Percentiles rank a stretch among this genome's conserved stretches.
Evolutionary conservation across 148 eudicot genomes (phyloP).

Genomic region (Rhododendron mucronatum): DNA sequence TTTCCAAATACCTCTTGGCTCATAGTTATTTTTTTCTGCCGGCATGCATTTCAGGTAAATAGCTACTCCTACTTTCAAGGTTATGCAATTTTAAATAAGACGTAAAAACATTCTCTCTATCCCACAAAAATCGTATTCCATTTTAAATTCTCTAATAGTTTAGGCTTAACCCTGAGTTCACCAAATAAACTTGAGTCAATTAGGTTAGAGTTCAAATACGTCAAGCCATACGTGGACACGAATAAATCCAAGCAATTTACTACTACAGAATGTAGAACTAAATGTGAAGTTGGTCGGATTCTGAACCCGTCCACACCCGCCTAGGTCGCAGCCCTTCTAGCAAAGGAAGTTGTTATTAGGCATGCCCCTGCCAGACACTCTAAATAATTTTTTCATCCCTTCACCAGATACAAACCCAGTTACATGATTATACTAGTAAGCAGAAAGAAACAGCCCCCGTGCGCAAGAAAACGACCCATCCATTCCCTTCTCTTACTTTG

Average conservation of each 20-base stretch:
- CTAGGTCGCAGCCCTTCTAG: neutral
- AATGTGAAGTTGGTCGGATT: neutral
- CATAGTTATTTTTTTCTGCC: neutral
- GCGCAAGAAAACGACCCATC: slow-evolving; percentile 37
- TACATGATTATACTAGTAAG: neutral
- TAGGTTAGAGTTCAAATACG: neutral
- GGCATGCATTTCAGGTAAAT: no score
- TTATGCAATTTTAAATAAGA: neutral
- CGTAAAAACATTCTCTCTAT: neutral
- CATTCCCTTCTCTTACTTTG: slow-evolving; percentile 24
- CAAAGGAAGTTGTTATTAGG: slow-evolving; percentile 19
- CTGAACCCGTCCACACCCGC: no score
- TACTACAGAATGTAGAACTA: neutral
- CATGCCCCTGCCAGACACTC: slow-evolving; percentile 56
- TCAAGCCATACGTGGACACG: neutral
- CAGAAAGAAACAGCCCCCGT: slow-evolving; percentile 2
- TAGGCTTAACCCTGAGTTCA: neutral
- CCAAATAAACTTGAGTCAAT: no score
- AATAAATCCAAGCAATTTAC: neutral
- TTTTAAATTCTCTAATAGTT: no score
- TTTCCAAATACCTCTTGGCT: no score
- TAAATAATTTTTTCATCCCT: slow-evolving; percentile 47
- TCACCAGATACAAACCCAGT: slow-evolving; percentile 16
- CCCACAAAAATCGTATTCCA: neutral
- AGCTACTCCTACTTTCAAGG: neutral